Percentiles rank a stretch among this genome's conserved stretches.
Evolutionary conservation across 75 land plant genomes (phyloP).

Genomic region (Cryptomeria japonica): DNA sequence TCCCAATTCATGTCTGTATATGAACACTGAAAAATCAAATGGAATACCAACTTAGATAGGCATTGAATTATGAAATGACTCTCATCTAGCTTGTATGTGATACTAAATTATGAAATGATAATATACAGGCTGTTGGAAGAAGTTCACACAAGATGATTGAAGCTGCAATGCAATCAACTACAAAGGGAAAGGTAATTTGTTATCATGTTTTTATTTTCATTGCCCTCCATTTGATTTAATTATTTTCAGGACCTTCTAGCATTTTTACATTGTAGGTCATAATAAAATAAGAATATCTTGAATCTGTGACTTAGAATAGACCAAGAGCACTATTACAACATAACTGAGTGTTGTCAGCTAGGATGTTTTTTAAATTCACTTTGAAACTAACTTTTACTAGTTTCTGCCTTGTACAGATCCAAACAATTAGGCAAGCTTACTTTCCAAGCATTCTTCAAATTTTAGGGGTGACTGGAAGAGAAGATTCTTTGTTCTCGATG

Average conservation of each 20-base stretch:
- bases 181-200: constrained; percentile 82
- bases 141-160: constrained; percentile 99
- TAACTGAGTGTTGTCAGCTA: background rate
- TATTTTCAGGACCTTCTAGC: background rate
- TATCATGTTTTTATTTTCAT: background rate
- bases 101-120: too few relatives aligned
- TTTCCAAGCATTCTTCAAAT: constrained; percentile 95
- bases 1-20: too few relatives aligned
- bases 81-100: too few relatives aligned
- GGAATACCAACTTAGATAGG: too few relatives aligned
- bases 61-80: too few relatives aligned
- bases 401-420: constrained; percentile 56
- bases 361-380: background rate
- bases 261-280: background rate
- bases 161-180: constrained; percentile 93
- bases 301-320: background rate
- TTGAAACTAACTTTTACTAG: background rate
- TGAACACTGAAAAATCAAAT: too few relatives aligned
- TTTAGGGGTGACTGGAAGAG: constrained; percentile 99
- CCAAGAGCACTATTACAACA: background rate
- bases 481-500: constrained; percentile 96
- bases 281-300: background rate
- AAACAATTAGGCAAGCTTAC: constrained; percentile 96
- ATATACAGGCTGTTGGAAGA: constrained; percentile 94
- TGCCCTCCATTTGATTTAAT: background rate